Percentiles rank a stretch among this genome's conserved stretches.
Conservation (phyloP, 345 rosid species). For the Barbarea vulgaris region DNA sequence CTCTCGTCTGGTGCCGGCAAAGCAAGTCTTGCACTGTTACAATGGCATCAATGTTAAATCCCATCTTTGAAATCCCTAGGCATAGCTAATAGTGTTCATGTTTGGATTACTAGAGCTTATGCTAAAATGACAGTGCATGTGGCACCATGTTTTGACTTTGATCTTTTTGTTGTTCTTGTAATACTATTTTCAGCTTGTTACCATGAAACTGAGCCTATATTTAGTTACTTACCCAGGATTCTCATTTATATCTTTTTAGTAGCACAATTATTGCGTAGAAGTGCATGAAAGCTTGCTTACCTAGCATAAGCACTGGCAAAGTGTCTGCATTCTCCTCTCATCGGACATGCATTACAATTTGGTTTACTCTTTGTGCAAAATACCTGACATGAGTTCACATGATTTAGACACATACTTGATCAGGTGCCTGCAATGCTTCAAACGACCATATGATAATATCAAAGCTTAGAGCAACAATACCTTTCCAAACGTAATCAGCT, state of each 20-base stretch:
- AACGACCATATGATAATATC: conserved; percentile 12
- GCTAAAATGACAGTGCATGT: conserved; percentile 14
- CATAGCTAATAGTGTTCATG: conserved; percentile 8
- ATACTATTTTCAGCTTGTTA: conserved; percentile 14
- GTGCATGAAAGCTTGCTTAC: conserved; percentile 49
- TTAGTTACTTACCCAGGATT: conserved; percentile 4
- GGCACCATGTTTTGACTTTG: conserved; percentile 11
- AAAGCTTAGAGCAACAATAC: conserved; percentile 43
- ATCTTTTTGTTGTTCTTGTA: conserved; percentile 1
- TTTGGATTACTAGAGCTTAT: conserved; percentile 9
- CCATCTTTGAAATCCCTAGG: conserved; percentile 24
- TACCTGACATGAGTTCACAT: conserved; percentile 60
- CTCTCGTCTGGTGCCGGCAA: conserved; percentile 84
- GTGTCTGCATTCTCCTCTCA: conserved; percentile 97
- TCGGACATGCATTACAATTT: conserved; percentile 96
- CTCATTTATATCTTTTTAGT: not conserved
- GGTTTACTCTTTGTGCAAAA: conserved; percentile 94
- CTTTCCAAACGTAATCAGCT: conserved; percentile 97
- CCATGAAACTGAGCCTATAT: not conserved
- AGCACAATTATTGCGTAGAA: not conserved
- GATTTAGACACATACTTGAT: conserved; percentile 22
- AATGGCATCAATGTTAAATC: conserved; percentile 31
- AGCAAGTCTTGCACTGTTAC: conserved; percentile 85
- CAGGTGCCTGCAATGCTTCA: conserved; percentile 17
- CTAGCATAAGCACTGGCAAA: conserved; percentile 99